Conservation (phyloP, 225 moss, liverwort and hornwort genomes). For the Rhytidiadelphus loreus region DNA sequence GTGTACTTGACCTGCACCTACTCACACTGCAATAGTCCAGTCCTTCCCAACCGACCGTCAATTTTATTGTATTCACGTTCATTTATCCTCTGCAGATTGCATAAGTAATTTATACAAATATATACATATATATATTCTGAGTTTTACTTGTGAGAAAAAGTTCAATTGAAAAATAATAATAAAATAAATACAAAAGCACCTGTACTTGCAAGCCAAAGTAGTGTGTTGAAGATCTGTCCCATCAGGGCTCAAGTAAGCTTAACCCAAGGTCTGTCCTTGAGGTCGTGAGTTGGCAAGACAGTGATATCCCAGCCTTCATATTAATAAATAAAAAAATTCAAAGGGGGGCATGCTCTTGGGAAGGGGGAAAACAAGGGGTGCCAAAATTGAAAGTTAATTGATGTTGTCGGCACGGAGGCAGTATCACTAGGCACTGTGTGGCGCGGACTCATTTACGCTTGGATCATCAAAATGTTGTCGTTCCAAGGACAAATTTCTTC, state of each 20-base stretch:
- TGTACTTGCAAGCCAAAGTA: conserved; percentile 3
- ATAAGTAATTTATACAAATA: background rate
- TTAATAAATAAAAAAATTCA: background rate
- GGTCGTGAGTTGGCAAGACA: background rate
- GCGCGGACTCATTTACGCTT: background rate
- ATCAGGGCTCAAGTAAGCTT: background rate
- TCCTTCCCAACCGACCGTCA: background rate
- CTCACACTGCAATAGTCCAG: background rate
- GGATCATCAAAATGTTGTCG: background rate
- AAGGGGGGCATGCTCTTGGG: background rate
- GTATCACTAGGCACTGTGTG: background rate
- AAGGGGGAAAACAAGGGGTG: background rate
- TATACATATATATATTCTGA: no score
- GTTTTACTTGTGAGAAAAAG: background rate
- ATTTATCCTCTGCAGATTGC: background rate
- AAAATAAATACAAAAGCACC: no score
- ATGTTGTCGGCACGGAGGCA: background rate
- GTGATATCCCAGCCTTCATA: background rate
- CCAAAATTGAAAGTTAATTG: background rate
- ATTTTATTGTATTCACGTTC: background rate
- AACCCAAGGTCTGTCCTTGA: background rate
- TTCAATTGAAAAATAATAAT: no score
- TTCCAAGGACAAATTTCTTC: background rate
- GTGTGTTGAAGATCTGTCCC: background rate
- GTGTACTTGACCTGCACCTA: conserved; percentile 1